Evolutionary conservation across 2,329 filamentous ascomycete species (phyloP), one percentile per base, ranked within the genome.

Genomic region (Proliferodiscus dingleyae): DNA sequence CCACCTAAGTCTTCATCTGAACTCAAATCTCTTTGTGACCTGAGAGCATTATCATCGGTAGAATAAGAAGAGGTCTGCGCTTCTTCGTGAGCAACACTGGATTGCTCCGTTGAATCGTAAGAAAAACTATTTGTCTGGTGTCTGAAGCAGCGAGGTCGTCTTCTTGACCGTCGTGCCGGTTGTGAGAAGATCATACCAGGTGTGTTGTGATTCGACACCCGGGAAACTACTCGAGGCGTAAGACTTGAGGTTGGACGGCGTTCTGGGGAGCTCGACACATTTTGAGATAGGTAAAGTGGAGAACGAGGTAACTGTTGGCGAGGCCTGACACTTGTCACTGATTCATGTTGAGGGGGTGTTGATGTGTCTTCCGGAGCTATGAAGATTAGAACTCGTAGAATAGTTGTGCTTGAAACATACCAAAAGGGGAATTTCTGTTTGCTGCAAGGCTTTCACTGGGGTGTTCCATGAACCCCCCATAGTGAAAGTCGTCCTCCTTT

Each of bases 41-140:
- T 46, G 42, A 47, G 39, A 30, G 42, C 42, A 10, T 45, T 57
- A 15, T 41, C 43, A 15, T 51, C 49, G 8, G 54, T 56, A 4
- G 57, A 58, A 7, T 13, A 46, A 19, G 57, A 60, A 21, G 51
- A 33, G 7, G 49, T 43, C 5, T 55, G 52, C 26, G 59, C 55
- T 45, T 61, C 58, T 28, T 62, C 61, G 43, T 60, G 58, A 22
- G 57, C 56, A 37, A 53, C 55, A 49, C 59, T 62, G 13, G 60
- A 55, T 47, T 55, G 53, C 43, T 63, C 62, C 3, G 61, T 62
- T 10, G 54, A 57, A 24, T 61, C 60, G 23, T 59, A 61, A n/a
- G 64, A 64, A 45, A 64, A 66, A 38, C 59, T 65, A 24, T 64
- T 60, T 11, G 60, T 64, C 43, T 65, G 64, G 41, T 61, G 63